These are phyloP conservation scores for Trametes versicolor DNA, from an alignment of 1,284 basidiomycete species.

Conservation along the genomic window DNA sequence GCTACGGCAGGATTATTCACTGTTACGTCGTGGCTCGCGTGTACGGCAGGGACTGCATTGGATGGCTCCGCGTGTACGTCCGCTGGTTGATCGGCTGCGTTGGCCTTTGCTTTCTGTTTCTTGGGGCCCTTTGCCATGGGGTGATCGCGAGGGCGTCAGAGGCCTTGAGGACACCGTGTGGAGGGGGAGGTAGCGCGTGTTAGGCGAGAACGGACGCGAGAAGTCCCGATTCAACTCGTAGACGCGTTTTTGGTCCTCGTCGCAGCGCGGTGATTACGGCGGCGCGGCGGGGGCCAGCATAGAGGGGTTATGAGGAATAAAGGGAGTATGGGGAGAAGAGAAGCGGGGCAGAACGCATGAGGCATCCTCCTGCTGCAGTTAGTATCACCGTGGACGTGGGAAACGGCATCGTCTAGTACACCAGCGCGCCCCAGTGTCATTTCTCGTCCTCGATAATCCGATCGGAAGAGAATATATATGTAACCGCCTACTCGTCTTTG, in stretches of 20 bases:
- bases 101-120: constrained; percentile 29
- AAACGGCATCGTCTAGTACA: constrained; percentile 3
- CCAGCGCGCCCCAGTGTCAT: constrained; percentile 15
- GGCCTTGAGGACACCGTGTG: constrained; percentile 27
- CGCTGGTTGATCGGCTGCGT: constrained; percentile 20
- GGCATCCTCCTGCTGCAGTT: constrained; percentile 5
- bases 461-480: no score
- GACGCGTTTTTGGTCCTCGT: constrained; percentile 7
- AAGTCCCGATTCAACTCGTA: background rate
- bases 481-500: no score
- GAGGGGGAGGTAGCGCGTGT: constrained; percentile 9
- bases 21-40: constrained; percentile 23
- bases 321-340: constrained; percentile 6
- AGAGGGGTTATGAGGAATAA: constrained; percentile 15
- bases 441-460: no score
- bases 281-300: constrained; percentile 7
- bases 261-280: constrained; percentile 2
- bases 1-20: constrained; percentile 21
- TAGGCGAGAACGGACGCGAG: constrained; percentile 2
- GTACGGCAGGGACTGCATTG: constrained; percentile 15
- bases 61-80: constrained; percentile 20
- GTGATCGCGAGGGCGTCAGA: constrained; percentile 23
- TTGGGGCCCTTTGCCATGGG: constrained; percentile 32
- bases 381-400: constrained; percentile 18
- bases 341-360: constrained; percentile 16